phyloP scores from a whole-genome alignment of 140 eudicot species.

The Flaveria floridana region DNA sequence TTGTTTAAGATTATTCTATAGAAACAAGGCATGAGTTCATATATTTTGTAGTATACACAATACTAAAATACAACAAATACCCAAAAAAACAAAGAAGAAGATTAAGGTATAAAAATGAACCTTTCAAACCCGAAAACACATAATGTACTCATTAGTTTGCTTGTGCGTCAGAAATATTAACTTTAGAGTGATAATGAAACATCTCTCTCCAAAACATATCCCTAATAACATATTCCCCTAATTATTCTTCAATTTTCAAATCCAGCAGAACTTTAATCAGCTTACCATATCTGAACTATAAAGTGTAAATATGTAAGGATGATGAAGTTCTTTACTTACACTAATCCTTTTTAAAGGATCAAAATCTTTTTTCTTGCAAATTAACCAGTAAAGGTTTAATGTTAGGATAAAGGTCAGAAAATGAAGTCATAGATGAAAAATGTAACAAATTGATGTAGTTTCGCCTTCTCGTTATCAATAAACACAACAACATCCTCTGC shows the following conservation, averaged over 20 bases:
- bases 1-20: too few relatives aligned
- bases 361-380: too few relatives aligned
- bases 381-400: too few relatives aligned
- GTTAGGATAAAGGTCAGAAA: too few relatives aligned
- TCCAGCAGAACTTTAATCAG: conserved; percentile 60
- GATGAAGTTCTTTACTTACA: conserved; percentile 20
- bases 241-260: conserved; percentile 69
- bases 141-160: conserved; percentile 11
- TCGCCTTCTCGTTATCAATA: too few relatives aligned
- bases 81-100: neutral
- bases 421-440: too few relatives aligned
- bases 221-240: conserved; percentile 64
- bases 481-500: too few relatives aligned
- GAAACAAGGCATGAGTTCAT: too few relatives aligned
- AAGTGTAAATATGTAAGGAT: conserved; percentile 69
- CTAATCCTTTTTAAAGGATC: too few relatives aligned
- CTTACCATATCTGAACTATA: conserved; percentile 57
- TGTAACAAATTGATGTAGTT: too few relatives aligned
- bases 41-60: too few relatives aligned
- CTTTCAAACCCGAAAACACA: neutral
- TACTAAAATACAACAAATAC: neutral
- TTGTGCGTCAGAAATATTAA: conserved; percentile 31
- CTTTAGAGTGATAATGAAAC: conserved; percentile 71
- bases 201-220: conserved; percentile 83
- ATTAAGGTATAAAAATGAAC: neutral